Evolutionary conservation across 768 basidiomycete species (phyloP).

Genomic region (Boletellus ananiceps): DNA sequence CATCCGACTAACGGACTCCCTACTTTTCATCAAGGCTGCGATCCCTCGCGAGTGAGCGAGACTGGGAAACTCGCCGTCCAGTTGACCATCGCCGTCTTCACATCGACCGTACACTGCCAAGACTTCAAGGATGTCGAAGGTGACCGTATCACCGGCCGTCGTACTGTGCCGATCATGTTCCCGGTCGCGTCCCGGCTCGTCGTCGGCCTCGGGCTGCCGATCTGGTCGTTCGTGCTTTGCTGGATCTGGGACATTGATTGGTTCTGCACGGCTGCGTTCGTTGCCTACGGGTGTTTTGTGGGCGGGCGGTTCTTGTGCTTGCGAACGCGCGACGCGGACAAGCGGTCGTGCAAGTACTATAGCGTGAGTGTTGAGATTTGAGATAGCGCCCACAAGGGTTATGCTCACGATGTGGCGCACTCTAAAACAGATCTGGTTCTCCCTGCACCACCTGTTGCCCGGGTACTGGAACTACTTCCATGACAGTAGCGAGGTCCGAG

Average conservation of each 20-base stretch:
- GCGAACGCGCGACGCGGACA: slow-evolving; percentile 28
- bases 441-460: slow-evolving; percentile 32
- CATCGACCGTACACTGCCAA: slow-evolving; percentile 46
- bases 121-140: slow-evolving; percentile 47
- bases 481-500: slow-evolving; percentile 6
- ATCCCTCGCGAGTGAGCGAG: slow-evolving; percentile 24
- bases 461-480: slow-evolving; percentile 36
- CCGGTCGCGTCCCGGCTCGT: slow-evolving; percentile 35
- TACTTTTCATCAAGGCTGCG: background rate
- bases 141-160: slow-evolving; percentile 35
- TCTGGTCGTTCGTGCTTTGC: slow-evolving; percentile 36
- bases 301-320: slow-evolving; percentile 32
- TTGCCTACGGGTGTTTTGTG: slow-evolving; percentile 31
- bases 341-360: slow-evolving; percentile 35
- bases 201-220: slow-evolving; percentile 31
- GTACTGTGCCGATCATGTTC: slow-evolving; percentile 42
- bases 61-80: slow-evolving; percentile 31
- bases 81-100: slow-evolving; percentile 36
- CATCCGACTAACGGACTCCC: background rate
- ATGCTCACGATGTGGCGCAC: background rate
- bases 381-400: background rate
- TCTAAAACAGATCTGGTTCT: slow-evolving; percentile 30
- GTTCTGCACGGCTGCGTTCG: slow-evolving; percentile 24
- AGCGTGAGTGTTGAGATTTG: slow-evolving; percentile 26
- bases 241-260: slow-evolving; percentile 34